Percentiles rank a stretch among this genome's conserved stretches.
phyloP scores from a whole-genome alignment of 345 rosid genomes.

The Ailanthus altissimus region DNA sequence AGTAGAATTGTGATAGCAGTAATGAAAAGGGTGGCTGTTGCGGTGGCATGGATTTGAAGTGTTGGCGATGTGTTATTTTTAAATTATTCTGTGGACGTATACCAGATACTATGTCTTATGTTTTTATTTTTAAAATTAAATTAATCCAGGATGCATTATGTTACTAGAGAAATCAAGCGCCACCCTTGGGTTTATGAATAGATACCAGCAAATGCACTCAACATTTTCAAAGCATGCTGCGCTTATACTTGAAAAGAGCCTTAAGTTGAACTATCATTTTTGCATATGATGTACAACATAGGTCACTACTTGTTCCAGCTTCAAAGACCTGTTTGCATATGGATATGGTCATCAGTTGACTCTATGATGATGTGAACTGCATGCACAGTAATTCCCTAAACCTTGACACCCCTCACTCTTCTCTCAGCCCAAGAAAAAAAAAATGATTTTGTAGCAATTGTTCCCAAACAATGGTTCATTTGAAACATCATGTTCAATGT shows the following conservation, averaged over 20 bases:
- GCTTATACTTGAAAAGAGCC: background rate
- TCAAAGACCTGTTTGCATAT: background rate
- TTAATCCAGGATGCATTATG: background rate
- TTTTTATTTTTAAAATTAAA: background rate
- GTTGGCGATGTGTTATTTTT: background rate
- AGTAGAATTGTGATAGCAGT: background rate
- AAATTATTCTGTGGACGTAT: background rate
- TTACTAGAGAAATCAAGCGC: background rate
- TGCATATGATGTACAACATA: background rate
- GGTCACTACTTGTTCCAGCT: background rate
- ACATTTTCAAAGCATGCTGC: background rate
- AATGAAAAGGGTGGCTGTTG: slow-evolving; percentile 3
- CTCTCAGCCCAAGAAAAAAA: no score
- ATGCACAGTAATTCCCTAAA: no score
- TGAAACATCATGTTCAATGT: background rate
- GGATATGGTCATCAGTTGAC: background rate
- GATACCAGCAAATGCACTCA: background rate
- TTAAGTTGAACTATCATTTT: background rate
- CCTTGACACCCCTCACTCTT: no score
- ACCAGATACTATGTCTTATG: background rate
- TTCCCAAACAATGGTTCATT: background rate
- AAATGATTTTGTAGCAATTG: background rate
- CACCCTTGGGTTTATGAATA: background rate
- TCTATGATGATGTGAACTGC: background rate
- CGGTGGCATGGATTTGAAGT: background rate